Conservation (phyloP, 1,284 basidiomycete genomes). For the Ganoderma leucocontextum region DNA sequence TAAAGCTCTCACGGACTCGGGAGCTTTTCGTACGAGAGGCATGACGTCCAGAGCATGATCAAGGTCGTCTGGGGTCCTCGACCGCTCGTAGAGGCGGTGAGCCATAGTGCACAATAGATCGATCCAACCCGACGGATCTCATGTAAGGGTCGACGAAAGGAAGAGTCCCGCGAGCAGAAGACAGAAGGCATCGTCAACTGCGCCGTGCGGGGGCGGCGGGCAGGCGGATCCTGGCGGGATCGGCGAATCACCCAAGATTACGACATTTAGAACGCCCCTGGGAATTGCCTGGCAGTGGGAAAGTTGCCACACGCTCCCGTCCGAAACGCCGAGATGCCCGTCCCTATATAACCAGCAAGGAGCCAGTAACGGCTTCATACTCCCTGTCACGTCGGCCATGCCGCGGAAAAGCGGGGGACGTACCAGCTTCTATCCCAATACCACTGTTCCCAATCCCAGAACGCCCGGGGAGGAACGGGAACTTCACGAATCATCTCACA, state of each 20-base stretch:
- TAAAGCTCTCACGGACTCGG: neutral
- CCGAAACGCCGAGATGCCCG: neutral
- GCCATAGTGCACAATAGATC: neutral
- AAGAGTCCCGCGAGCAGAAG: neutral
- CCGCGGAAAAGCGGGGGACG: neutral
- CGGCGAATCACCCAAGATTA: neutral
- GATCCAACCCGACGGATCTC: neutral
- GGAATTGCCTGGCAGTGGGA: neutral
- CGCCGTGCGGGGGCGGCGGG: neutral
- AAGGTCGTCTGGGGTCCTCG: neutral
- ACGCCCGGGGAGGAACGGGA: neutral
- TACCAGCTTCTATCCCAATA: neutral
- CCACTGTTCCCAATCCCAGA: neutral
- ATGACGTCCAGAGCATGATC: neutral
- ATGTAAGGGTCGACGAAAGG: neutral
- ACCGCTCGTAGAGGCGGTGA: neutral
- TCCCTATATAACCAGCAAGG: neutral
- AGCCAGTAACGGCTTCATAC: neutral
- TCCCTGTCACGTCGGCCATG: neutral
- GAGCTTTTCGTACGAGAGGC: neutral
- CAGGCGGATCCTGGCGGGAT: neutral
- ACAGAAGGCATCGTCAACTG: neutral
- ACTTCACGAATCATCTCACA: constrained; percentile 43
- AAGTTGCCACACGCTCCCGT: neutral
- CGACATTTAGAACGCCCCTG: too few relatives aligned